Evolutionary conservation across 768 basidiomycete genomes (phyloP).

Genomic region (Suillus discolor): DNA sequence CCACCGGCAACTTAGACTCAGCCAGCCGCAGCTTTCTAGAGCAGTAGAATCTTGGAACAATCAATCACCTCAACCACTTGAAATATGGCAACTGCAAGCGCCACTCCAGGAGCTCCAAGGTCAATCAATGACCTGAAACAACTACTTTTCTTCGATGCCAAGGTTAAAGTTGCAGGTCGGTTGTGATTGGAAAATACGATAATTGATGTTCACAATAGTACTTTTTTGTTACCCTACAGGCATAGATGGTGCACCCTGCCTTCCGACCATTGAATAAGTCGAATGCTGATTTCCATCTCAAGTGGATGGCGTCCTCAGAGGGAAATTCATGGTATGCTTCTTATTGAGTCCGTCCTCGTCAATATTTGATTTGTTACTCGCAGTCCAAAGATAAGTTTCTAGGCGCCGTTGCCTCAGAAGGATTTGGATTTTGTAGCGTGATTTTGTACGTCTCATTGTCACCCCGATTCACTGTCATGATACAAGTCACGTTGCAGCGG

Average conservation of each 20-base stretch:
- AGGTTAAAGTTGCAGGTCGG: conserved; percentile 93
- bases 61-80: background rate
- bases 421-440: conserved; percentile 93
- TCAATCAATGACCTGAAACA: conserved; percentile 58
- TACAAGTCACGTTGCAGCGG: conserved; percentile 47
- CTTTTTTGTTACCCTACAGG: conserved; percentile 33
- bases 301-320: conserved; percentile 91
- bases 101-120: conserved; percentile 47
- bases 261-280: conserved; percentile 7
- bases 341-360: background rate
- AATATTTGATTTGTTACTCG: conserved; percentile 13
- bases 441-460: conserved; percentile 66
- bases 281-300: conserved; percentile 31
- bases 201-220: conserved; percentile 2
- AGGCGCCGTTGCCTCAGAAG: conserved; percentile 73
- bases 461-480: conserved; percentile 1
- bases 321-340: conserved; percentile 83
- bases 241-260: conserved; percentile 61
- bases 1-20: background rate
- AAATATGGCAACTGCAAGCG: conserved; percentile 7
- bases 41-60: background rate
- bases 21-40: background rate
- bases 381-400: conserved; percentile 93
- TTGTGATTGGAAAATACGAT: conserved; percentile 10
- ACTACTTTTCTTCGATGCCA: conserved; percentile 63